These are phyloP conservation scores for Exophiala calicioides DNA, from an alignment of 2,329 filamentous ascomycete species.

Conservation along the genomic window DNA sequence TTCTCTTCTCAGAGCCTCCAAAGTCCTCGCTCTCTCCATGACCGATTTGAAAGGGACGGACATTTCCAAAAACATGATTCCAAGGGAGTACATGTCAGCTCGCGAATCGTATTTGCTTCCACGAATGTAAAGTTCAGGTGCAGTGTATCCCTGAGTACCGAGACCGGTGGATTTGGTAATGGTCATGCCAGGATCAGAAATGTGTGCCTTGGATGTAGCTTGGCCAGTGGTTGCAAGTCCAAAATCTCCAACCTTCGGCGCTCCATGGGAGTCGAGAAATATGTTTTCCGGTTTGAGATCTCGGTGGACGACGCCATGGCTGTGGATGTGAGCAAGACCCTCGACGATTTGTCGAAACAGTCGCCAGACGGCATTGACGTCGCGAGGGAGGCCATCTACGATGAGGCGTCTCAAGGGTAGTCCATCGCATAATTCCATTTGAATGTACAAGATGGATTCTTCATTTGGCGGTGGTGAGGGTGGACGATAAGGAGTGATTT, in stretches of 20 bases:
- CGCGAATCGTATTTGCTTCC: constrained; percentile 78
- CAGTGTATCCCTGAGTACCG: constrained; percentile 85
- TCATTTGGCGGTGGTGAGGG: constrained; percentile 13
- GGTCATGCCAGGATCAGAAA: constrained; percentile 18
- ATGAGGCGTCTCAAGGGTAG: constrained; percentile 89
- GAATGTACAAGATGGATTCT: constrained; percentile 81
- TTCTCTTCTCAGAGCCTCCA: constrained; percentile 62
- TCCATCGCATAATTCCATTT: constrained; percentile 98
- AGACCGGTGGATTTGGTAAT: constrained; percentile 46
- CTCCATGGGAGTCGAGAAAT: constrained; percentile 87
- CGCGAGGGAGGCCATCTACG: constrained; percentile 66
- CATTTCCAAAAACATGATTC: constrained; percentile 99
- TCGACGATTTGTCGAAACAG: constrained; percentile 89
- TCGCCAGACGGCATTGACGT: constrained; percentile 80
- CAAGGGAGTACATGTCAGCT: constrained; percentile 97
- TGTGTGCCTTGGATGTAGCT: constrained; percentile 19
- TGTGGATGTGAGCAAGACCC: constrained; percentile 85
- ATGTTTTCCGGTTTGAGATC: constrained; percentile 97
- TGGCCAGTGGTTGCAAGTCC: constrained; percentile 89
- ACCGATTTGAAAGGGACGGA: constrained; percentile 64
- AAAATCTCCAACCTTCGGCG: constrained; percentile 96
- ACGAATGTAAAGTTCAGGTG: constrained; percentile 72
- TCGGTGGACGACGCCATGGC: constrained; percentile 87
- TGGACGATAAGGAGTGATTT: constrained; percentile 10
- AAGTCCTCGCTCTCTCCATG: constrained; percentile 65